A percentile compares a stretch with the other conserved stretches of the same genome.
phyloP scores from a whole-genome alignment of 768 basidiomycete species.

The Pisolithus orientalis region DNA sequence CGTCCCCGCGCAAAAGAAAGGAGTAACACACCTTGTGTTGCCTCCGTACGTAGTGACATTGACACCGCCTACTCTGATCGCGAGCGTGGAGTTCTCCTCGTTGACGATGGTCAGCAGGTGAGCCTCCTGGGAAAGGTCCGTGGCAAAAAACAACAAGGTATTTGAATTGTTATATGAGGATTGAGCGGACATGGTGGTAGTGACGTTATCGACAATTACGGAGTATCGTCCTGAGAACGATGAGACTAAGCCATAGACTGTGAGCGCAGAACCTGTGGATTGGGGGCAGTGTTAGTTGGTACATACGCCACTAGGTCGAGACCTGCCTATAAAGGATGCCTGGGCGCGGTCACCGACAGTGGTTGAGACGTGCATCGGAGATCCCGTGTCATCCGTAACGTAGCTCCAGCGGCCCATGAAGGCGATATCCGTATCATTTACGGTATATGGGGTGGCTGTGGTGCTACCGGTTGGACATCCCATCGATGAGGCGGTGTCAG shows the following conservation, averaged over 20 bases:
- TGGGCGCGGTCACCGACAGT: constrained; percentile 41
- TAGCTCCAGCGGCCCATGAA: constrained; percentile 56
- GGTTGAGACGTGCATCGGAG: constrained; percentile 26
- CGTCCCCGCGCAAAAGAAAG: constrained; percentile 2
- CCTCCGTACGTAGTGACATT: constrained; percentile 37
- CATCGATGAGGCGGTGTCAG: constrained; percentile 7
- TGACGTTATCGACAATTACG: constrained; percentile 48
- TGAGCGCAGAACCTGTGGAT: constrained; percentile 51
- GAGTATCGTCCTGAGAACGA: constrained; percentile 53
- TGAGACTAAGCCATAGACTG: constrained; percentile 54
- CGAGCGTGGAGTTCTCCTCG: constrained; percentile 44
- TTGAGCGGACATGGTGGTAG: constrained; percentile 40
- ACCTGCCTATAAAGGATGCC: constrained; percentile 43
- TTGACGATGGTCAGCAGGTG: constrained; percentile 57
- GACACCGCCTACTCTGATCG: constrained; percentile 44
- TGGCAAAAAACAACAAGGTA: constrained; percentile 57
- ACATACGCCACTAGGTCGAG: too few relatives aligned
- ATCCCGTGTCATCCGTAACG: constrained; percentile 24
- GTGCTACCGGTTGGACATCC: constrained; percentile 15
- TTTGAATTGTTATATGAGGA: constrained; percentile 48
- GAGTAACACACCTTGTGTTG: constrained; percentile 26
- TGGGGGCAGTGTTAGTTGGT: not conserved
- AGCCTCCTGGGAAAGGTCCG: constrained; percentile 46
- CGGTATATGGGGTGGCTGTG: constrained; percentile 28
- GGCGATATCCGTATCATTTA: constrained; percentile 42